Conservation (phyloP, 2,329 filamentous ascomycete genomes). For the Alternaria dauci region DNA sequence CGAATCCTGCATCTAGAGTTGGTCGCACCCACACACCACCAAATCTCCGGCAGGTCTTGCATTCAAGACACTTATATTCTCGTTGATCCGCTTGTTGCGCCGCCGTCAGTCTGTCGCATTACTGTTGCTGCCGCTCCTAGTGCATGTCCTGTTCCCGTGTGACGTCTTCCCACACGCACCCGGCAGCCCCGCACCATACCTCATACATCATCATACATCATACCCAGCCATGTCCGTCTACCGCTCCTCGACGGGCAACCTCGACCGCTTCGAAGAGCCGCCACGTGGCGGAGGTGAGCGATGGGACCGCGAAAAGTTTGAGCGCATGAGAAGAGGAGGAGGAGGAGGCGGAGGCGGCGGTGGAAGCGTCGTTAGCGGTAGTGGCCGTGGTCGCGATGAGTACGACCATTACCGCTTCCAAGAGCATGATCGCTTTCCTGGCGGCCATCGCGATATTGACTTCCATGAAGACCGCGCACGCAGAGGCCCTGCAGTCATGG, state of each 20-base stretch:
- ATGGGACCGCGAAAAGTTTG: conserved; percentile 62
- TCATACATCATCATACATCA: conserved; percentile 15
- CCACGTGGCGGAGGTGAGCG: conserved; percentile 49
- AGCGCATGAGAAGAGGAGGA: conserved; percentile 50
- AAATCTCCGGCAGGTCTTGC: conserved; percentile 12
- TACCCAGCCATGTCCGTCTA: conserved; percentile 39
- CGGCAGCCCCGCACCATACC: conserved; percentile 30
- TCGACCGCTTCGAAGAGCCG: conserved; percentile 53
- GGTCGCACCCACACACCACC: conserved; percentile 32
- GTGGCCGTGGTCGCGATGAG: conserved; percentile 40
- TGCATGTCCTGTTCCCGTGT: conserved; percentile 4
- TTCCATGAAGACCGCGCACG: conserved; percentile 56
- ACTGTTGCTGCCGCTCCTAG: conserved; percentile 5
- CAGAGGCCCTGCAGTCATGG: conserved; percentile 47
- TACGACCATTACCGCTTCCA: conserved; percentile 52
- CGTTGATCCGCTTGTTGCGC: conserved; percentile 15
- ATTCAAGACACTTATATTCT: conserved; percentile 24
- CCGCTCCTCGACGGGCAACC: conserved; percentile 54
- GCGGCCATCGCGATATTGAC: conserved; percentile 53
- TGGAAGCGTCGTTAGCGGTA: conserved; percentile 13
- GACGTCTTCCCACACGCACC: conserved; percentile 15
- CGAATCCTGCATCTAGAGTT: conserved; percentile 29
- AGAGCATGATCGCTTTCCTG: conserved; percentile 55
- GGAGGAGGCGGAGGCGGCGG: conserved; percentile 16
- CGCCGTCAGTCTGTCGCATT: conserved; percentile 7